Percentiles rank a stretch among this genome's conserved stretches.
Conservation (phyloP, 805 yeast species). For the Metschnikowia drakensbergensis region DNA sequence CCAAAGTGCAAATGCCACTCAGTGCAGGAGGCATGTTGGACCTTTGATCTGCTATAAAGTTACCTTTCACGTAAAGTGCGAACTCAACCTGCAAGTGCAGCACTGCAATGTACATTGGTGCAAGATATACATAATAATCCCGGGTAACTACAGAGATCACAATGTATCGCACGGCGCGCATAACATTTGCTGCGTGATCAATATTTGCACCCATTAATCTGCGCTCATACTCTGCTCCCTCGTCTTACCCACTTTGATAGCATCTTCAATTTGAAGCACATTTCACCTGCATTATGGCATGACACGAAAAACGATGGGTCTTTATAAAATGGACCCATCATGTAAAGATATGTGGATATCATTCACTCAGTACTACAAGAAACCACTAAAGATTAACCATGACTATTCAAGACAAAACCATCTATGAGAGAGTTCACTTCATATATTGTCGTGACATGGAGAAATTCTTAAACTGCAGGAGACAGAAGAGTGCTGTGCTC, state of each 20-base stretch:
- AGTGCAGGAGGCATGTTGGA: background rate
- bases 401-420: constrained; percentile 20
- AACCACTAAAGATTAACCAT: constrained; percentile 3
- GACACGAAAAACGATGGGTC: background rate
- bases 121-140: background rate
- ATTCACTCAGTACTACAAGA: background rate
- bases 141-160: background rate
- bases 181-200: background rate
- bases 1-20: background rate
- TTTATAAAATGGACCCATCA: background rate
- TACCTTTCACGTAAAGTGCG: background rate
- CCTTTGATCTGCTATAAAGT: background rate
- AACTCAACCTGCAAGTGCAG: background rate
- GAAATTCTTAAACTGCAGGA: constrained; percentile 15
- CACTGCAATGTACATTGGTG: background rate
- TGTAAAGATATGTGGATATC: background rate
- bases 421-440: constrained; percentile 26
- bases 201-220: background rate
- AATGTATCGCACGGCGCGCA: background rate
- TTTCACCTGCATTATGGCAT: background rate
- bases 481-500: constrained; percentile 10
- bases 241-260: background rate
- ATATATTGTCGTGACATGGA: constrained; percentile 25
- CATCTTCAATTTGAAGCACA: background rate
- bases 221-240: constrained; percentile 2